These are phyloP conservation scores for Helichrysum umbraculigerum DNA, from an alignment of 129 eudicot species.

Conservation along the genomic window DNA sequence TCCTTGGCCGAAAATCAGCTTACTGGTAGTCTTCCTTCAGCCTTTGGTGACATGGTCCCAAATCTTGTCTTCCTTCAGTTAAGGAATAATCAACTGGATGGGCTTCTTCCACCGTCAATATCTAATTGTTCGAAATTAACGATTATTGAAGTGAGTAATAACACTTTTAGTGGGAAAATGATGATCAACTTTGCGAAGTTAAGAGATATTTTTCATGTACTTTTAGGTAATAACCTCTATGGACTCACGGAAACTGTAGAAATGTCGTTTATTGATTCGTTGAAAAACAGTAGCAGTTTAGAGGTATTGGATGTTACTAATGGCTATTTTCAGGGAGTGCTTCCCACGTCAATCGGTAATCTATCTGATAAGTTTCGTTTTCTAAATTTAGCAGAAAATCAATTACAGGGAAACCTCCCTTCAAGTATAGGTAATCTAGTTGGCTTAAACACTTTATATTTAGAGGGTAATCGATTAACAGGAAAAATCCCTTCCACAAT, in stretches of 20 bases:
- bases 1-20: neutral
- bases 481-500: neutral
- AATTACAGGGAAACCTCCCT: neutral
- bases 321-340: neutral
- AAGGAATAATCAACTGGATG: neutral
- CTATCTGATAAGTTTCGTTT: neutral
- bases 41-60: constrained; percentile 7
- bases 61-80: neutral
- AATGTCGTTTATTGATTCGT: neutral
- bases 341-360: constrained; percentile 15
- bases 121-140: constrained; percentile 7
- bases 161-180: neutral
- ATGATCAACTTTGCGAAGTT: neutral
- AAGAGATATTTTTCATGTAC: neutral
- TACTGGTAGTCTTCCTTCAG: constrained; percentile 13
- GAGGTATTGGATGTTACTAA: neutral
- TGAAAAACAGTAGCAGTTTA: constrained; percentile 14
- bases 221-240: neutral
- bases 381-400: neutral
- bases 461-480: neutral
- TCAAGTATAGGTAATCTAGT: constrained; percentile 5
- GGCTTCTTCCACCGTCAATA: constrained; percentile 7
- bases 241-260: constrained; percentile 20
- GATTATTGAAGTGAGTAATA: neutral
- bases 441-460: neutral